Evolutionary conservation across 495 filamentous ascomycete species (phyloP), one percentile per base, ranked within the genome.

Genomic region (Cercophora samala): DNA sequence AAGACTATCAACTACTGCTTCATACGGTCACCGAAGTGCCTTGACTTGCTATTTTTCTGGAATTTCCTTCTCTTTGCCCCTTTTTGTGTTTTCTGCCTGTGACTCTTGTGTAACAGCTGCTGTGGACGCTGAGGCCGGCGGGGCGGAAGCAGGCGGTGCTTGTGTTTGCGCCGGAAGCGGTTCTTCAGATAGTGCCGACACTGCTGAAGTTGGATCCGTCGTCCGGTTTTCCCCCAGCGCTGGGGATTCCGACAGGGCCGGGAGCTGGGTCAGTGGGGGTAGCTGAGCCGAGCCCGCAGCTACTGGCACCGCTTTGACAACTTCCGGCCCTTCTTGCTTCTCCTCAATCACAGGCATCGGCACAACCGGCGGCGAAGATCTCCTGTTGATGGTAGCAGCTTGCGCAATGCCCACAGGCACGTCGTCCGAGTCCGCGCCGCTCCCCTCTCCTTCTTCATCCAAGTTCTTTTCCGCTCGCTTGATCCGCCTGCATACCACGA

Each of bases 401-500:
- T 18, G 37, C 15, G 37, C 37, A 17, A 17, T 9, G 13, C 9
- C 37, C 37, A 46, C 37, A 0, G 37, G 6, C 13, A 46, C 37
- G 37, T 46, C 13, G 37, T 11, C n/a, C 21, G 53, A 56, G 6
- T 56, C n/a, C n/a, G 53, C 53, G 22, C 11, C 53, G n/a, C n/a
- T 56, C 13, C 8, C 1, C 22, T 56, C 53, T 56, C 1, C 53
- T 15, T 56, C 22, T 18, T 23, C n/a, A 19, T 62, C 68, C 1
- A 11, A 25, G 23, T 63, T 66, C 60, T 67, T 62, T 0, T 32
- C 55, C 59, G 37, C 52, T 1, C 63, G 55, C n/a, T 13, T 11
- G 11, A 58, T 19, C 9, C 72, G 72, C 24, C 5, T 58, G 63
- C 66, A 74, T n/a, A 72, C 19, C 62, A 74, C 32, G 13, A 64